phyloP scores from a whole-genome alignment of 108 stramenopile species.

The Fragilaria crotonensis region DNA sequence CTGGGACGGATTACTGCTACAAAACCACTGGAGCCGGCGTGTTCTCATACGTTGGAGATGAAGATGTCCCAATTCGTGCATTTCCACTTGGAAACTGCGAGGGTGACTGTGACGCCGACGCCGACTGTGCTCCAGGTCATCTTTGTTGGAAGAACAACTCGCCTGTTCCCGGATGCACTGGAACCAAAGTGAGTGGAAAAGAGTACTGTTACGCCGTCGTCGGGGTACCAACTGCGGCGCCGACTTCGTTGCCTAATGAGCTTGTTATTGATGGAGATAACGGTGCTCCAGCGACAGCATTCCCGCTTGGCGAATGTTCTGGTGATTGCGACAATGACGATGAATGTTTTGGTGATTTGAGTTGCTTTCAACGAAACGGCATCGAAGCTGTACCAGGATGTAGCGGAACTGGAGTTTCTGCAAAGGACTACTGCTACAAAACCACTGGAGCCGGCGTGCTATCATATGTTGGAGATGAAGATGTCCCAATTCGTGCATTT shows the following conservation, averaged over 20 bases:
- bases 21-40: background rate
- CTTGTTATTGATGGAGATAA: background rate
- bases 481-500: no score
- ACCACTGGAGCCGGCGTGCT: background rate
- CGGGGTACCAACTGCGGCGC: background rate
- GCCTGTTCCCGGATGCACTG: no score
- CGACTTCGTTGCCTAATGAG: background rate
- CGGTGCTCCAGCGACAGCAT: background rate
- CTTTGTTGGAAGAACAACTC: slow-evolving; percentile 26
- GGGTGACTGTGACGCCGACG: slow-evolving; percentile 35
- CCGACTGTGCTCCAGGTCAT: slow-evolving; percentile 26
- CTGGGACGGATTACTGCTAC: slow-evolving; percentile 28
- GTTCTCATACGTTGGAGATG: background rate
- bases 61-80: background rate
- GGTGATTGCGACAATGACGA: slow-evolving; percentile 19
- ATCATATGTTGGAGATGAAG: no score
- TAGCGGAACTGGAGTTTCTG: slow-evolving; percentile 8
- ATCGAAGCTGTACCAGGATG: slow-evolving; percentile 22
- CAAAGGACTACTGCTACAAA: slow-evolving; percentile 21
- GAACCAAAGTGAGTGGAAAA: slow-evolving; percentile 29
- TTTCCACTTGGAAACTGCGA: slow-evolving; percentile 22
- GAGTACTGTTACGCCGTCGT: background rate
- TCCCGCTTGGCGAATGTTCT: slow-evolving; percentile 11
- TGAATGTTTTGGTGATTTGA: slow-evolving; percentile 12
- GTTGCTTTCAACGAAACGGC: slow-evolving; percentile 19